phyloP scores from a whole-genome alignment of 2,329 filamentous ascomycete genomes.

The Aphanoascus verrucosus region DNA sequence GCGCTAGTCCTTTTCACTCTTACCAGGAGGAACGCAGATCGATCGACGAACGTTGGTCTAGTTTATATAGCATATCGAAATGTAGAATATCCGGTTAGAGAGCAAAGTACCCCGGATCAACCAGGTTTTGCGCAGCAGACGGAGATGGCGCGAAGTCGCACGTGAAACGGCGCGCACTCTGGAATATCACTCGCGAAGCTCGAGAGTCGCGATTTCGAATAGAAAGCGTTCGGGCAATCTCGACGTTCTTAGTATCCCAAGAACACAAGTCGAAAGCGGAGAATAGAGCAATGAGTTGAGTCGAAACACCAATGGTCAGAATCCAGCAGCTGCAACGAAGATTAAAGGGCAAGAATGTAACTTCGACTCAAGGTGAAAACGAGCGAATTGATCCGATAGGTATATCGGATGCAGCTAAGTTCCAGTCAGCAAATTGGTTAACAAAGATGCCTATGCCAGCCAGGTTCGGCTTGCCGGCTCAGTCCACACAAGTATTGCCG shows the following conservation, averaged over 20 bases:
- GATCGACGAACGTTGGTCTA: neutral
- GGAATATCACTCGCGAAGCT: neutral
- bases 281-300: neutral
- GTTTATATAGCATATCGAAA: slow-evolving; percentile 8
- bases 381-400: slow-evolving; percentile 1
- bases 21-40: neutral
- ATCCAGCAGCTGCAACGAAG: neutral
- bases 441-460: neutral
- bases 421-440: slow-evolving; percentile 1
- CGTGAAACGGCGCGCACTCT: neutral
- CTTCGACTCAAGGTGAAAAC: neutral
- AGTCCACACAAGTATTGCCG: neutral
- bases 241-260: neutral
- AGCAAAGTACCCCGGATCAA: neutral
- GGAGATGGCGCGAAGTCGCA: neutral
- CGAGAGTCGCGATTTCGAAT: neutral
- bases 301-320: neutral
- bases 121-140: neutral
- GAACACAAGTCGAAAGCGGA: neutral
- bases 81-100: neutral
- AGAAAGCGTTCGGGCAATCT: neutral
- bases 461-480: neutral
- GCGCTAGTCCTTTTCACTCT: neutral
- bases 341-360: neutral
- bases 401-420: neutral